phyloP scores from a whole-genome alignment of 495 filamentous ascomycete genomes.

The Parathielavia hyrcaniae region DNA sequence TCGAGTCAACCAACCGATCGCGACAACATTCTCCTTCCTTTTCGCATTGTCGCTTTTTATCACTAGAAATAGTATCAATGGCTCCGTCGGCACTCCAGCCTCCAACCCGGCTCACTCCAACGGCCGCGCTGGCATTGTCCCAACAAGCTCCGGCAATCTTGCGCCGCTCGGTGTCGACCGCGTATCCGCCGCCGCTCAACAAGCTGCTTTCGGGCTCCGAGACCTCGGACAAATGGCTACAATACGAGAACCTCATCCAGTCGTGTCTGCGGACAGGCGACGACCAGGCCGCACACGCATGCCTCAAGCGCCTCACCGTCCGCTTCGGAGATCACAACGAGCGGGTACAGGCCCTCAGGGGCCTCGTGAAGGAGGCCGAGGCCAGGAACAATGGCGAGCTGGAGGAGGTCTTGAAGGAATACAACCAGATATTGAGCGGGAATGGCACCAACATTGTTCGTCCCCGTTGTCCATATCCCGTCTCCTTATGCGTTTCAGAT shows the following conservation, averaged over 20 bases:
- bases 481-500: background rate
- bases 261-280: slow-evolving; percentile 82
- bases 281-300: slow-evolving; percentile 64
- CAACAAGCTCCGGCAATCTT: slow-evolving; percentile 72
- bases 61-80: slow-evolving; percentile 28
- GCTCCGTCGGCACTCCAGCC: slow-evolving; percentile 46
- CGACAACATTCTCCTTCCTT: background rate
- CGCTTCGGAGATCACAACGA: slow-evolving; percentile 82
- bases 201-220: slow-evolving; percentile 55
- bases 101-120: slow-evolving; percentile 44
- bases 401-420: slow-evolving; percentile 62
- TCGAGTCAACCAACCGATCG: slow-evolving; percentile 1
- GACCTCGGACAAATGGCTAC: slow-evolving; percentile 68
- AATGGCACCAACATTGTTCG: slow-evolving; percentile 77
- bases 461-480: slow-evolving; percentile 15
- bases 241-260: slow-evolving; percentile 78
- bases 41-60: background rate
- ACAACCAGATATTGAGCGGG: slow-evolving; percentile 65
- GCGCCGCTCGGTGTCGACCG: slow-evolving; percentile 41
- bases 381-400: slow-evolving; percentile 59
- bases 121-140: slow-evolving; percentile 59
- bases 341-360: slow-evolving; percentile 71
- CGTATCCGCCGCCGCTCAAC: slow-evolving; percentile 45
- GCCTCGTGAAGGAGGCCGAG: slow-evolving; percentile 78
- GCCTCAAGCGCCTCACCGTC: slow-evolving; percentile 62